Conservation (phyloP, 805 yeast species). For the Candida multigemmis region DNA sequence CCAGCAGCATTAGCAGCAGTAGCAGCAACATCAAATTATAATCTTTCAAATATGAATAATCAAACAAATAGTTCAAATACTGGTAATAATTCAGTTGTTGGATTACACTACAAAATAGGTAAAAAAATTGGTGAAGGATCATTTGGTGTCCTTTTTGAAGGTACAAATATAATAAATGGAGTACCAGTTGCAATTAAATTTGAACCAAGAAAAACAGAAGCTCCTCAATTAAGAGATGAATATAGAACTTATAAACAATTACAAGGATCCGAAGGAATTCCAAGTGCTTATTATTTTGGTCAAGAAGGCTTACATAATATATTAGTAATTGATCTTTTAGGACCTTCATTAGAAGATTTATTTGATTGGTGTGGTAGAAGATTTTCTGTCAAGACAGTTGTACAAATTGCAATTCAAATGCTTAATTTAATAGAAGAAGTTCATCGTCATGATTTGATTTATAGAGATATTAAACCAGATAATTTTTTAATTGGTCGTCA, state of each 20-base stretch:
- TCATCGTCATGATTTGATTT: conserved; percentile 85
- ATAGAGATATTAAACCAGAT: conserved; percentile 96
- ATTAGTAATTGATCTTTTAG: conserved; percentile 85
- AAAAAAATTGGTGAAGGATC: conserved; percentile 98
- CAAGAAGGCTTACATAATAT: conserved; percentile 97
- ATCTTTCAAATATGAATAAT: neutral
- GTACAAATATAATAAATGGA: conserved; percentile 83
- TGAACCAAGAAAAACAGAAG: conserved; percentile 93
- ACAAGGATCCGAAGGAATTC: conserved; percentile 77
- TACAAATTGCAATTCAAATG: conserved; percentile 94
- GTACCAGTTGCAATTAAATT: conserved; percentile 94
- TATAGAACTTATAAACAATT: conserved; percentile 89
- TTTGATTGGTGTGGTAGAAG: conserved; percentile 98
- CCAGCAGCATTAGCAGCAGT: conserved; percentile 10
- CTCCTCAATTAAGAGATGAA: conserved; percentile 95
- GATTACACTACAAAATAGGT: conserved; percentile 93
- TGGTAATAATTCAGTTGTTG: conserved; percentile 50
- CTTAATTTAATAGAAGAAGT: conserved; percentile 75
- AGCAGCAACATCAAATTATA: conserved; percentile 7
- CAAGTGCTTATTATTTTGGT: conserved; percentile 96
- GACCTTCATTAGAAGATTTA: conserved; percentile 92
- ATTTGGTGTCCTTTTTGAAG: conserved; percentile 95
- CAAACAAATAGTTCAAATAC: conserved; percentile 4
- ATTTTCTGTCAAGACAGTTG: conserved; percentile 81
- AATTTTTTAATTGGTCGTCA: conserved; percentile 92